Conservation (phyloP, 768 basidiomycete species). For the Mycena indigotica region DNA sequence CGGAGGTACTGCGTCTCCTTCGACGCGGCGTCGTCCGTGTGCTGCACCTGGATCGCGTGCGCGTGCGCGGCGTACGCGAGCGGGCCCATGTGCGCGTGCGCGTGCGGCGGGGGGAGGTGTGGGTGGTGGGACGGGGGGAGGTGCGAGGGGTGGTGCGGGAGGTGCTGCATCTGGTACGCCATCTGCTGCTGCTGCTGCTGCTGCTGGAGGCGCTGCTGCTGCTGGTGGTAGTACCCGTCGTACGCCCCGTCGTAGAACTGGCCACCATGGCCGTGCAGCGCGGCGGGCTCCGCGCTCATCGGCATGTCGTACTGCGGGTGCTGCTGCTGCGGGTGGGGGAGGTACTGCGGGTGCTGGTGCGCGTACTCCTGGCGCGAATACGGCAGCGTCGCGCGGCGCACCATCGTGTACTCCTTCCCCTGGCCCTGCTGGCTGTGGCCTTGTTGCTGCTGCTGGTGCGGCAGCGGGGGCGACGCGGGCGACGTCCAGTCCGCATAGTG, state of each 20-base stretch:
- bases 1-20: conserved; percentile 92
- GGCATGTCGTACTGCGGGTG: conserved; percentile 39
- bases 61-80: neutral
- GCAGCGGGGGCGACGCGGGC: neutral
- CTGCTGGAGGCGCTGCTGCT: conserved; percentile 70
- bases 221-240: conserved; percentile 43
- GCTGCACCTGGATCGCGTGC: conserved; percentile 69
- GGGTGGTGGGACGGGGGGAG: conserved; percentile 30
- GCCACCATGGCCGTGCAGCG: conserved; percentile 42
- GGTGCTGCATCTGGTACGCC: conserved; percentile 4
- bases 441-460: conserved; percentile 28
- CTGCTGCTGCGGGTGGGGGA: conserved; percentile 44
- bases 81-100: conserved; percentile 35
- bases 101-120: no score
- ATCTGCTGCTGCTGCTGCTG: conserved; percentile 51
- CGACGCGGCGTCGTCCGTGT: conserved; percentile 87
- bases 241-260: conserved; percentile 52
- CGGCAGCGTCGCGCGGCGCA: conserved; percentile 75
- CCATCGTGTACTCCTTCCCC: conserved; percentile 53
- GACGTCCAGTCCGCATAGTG: conserved; percentile 24
- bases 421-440: neutral
- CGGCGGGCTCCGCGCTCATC: conserved; percentile 35
- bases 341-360: conserved; percentile 46
- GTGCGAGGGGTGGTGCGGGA: conserved; percentile 40
- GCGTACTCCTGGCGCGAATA: conserved; percentile 74